phyloP scores from a whole-genome alignment of 73 alveolate genomes.

The Blepharisma stoltei region DNA sequence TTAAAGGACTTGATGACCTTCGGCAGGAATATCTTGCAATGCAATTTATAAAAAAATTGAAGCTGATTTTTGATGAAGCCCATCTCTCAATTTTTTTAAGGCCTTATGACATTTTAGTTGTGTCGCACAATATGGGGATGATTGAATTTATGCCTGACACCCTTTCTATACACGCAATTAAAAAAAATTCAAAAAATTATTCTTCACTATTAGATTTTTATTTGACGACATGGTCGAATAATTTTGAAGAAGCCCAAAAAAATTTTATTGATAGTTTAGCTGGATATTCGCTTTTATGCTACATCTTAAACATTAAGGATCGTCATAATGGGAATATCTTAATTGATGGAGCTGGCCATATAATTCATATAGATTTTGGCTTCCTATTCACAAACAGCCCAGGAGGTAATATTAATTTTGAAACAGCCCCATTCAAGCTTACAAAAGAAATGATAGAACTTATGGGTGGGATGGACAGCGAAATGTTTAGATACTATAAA shows the following conservation, averaged over 20 bases:
- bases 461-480: constrained; percentile 89
- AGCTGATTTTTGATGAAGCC: constrained; percentile 76
- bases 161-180: constrained; percentile 71
- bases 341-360: constrained; percentile 91
- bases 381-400: constrained; percentile 94
- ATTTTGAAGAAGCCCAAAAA: constrained; percentile 88
- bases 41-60: constrained; percentile 68
- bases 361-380: constrained; percentile 98
- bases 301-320: constrained; percentile 89
- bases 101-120: constrained; percentile 79
- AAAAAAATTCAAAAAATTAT: constrained; percentile 57
- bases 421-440: constrained; percentile 94
- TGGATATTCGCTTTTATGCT: constrained; percentile 94
- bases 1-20: constrained; percentile 83
- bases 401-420: constrained; percentile 89
- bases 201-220: constrained; percentile 38
- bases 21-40: constrained; percentile 90
- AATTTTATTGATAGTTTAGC: constrained; percentile 94
- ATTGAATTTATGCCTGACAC: constrained; percentile 79
- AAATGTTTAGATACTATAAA: constrained; percentile 73
- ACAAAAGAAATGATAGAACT: constrained; percentile 89
- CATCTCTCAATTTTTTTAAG: constrained; percentile 60
- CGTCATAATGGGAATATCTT: constrained; percentile 98
- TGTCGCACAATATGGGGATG: constrained; percentile 80
- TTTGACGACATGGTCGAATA: constrained; percentile 83